A percentile compares a stretch with the other conserved stretches of the same genome.
These are phyloP conservation scores for Starmerella apis DNA, from an alignment of 805 yeast genomes.

Conservation along the genomic window DNA sequence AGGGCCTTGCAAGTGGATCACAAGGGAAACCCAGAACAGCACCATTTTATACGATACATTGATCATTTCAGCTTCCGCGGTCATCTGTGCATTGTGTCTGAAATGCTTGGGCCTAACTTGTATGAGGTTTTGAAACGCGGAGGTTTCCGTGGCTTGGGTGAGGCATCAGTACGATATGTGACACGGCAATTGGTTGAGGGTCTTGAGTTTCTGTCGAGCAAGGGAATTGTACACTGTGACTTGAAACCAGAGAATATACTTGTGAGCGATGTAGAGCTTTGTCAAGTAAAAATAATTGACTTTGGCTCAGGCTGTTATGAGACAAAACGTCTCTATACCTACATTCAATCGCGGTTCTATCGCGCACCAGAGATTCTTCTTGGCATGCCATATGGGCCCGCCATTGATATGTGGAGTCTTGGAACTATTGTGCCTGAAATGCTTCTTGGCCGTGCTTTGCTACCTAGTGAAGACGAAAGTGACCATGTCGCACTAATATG, in stretches of 20 bases:
- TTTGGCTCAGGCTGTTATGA: slow-evolving; percentile 51
- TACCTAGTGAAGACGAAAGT: slow-evolving; percentile 85
- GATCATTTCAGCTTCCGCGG: slow-evolving; percentile 72
- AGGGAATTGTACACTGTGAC: slow-evolving; percentile 67
- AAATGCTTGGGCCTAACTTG: slow-evolving; percentile 55
- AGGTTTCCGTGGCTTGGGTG: slow-evolving; percentile 31
- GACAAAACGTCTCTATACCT: slow-evolving; percentile 81
- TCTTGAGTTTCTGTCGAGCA: slow-evolving; percentile 46
- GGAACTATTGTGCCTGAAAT: slow-evolving; percentile 96
- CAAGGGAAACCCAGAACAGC: slow-evolving; percentile 25
- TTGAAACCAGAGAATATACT: slow-evolving; percentile 77
- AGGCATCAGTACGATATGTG: slow-evolving; percentile 34
- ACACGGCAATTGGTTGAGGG: slow-evolving; percentile 50
- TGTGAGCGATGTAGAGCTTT: slow-evolving; percentile 38
- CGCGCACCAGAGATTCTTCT: slow-evolving; percentile 93
- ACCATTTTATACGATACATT: slow-evolving; percentile 42
- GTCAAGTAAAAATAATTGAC: slow-evolving; percentile 61
- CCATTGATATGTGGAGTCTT: slow-evolving; percentile 94
- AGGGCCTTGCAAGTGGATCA: slow-evolving; percentile 37
- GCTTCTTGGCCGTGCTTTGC: slow-evolving; percentile 84
- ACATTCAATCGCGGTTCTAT: slow-evolving; percentile 90
- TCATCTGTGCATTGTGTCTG: slow-evolving; percentile 74
- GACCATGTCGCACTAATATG: slow-evolving; percentile 84
- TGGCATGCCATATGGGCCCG: slow-evolving; percentile 78
- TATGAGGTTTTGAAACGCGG: slow-evolving; percentile 42